A percentile compares a stretch with the other conserved stretches of the same genome.
phyloP scores from a whole-genome alignment of 2,329 filamentous ascomycete species.

The Colletotrichum endophyticum region DNA sequence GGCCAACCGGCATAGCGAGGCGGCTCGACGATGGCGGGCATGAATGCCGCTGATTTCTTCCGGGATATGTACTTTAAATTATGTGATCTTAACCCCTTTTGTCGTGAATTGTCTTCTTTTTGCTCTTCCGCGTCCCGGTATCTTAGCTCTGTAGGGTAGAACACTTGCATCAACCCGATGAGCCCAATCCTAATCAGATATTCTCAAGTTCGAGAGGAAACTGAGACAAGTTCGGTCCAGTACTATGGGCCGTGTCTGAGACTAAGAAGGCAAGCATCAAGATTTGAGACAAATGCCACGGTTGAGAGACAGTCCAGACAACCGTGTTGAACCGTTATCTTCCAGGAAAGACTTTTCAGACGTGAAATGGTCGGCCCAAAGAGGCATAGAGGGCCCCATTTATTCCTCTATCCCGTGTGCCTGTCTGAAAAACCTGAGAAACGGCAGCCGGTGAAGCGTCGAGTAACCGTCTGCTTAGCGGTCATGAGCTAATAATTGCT shows the following conservation, averaged over 20 bases:
- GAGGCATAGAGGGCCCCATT: background rate
- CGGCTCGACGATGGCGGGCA: constrained; percentile 10
- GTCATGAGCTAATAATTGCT: constrained; percentile 5
- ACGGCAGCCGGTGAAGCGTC: background rate
- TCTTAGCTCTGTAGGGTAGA: background rate
- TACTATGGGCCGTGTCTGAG: background rate
- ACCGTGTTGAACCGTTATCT: background rate
- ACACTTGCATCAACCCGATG: background rate
- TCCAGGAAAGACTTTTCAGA: background rate
- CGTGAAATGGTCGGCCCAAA: background rate
- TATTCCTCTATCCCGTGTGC: background rate
- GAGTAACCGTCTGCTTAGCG: background rate
- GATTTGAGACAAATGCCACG: background rate
- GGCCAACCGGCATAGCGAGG: constrained; percentile 3
- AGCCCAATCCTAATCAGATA: background rate
- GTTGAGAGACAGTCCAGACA: background rate
- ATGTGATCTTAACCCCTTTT: background rate
- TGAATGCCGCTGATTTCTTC: constrained; percentile 12
- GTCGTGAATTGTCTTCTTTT: background rate
- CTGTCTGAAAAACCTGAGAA: background rate
- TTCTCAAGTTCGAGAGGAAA: background rate
- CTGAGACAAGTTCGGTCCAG: background rate
- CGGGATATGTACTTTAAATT: background rate
- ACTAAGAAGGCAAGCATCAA: background rate
- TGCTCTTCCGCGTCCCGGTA: background rate